Base-by-base conservation (phyloP, 805 yeast species). In the Nakazawaea holstii region DNA sequence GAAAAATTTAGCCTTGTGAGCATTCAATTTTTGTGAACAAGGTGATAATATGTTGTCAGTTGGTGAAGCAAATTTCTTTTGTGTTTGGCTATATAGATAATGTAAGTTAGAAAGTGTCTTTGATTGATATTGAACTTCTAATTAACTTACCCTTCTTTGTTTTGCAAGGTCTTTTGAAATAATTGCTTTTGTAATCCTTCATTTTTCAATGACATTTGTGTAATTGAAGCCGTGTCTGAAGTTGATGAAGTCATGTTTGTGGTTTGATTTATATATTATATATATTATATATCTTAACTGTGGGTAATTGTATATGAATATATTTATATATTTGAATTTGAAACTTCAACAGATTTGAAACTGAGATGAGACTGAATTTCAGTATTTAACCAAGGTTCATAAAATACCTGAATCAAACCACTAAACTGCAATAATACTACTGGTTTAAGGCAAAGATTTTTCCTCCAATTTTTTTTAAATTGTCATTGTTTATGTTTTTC, bases 31-130 rank as follows among this genome's bases (percentile, higher is more conserved):
- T 52, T 76, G 74, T 1, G 83, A 70, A 55, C 83, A 76, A 28
- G 85, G 84, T 3, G 83, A 77, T 60, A 79, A 59, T 52, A 79
- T 52, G 42, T 67, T 73, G 54, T 80, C 86, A 2, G 86, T 80
- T 39, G 84, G 84, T 11, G 83, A 77, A 7, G 77, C 66, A 51
- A 66, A 60, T 33, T 60, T 60, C 28, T 33, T 17, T 15, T 30
- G 33, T 35, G 40, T 13, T 27, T 39, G 41, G 11, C 41, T 20
- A 4, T 15, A 15, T 38, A 8, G 26, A 14, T 31, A 29, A 40
- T 13, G 27, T 17, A 17, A 20, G 41, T 17, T 38, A 26, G 41
- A 20, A 38, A 10, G 29, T 38, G 48, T 57, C 33, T 30, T 10
- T 30, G 6, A 30, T 30, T 11, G 33, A n/a, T 4, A 11, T 30